Evolutionary conservation across 1,139 yeast species (phyloP).

Genomic region (Scheffersomyces stambukii): DNA sequence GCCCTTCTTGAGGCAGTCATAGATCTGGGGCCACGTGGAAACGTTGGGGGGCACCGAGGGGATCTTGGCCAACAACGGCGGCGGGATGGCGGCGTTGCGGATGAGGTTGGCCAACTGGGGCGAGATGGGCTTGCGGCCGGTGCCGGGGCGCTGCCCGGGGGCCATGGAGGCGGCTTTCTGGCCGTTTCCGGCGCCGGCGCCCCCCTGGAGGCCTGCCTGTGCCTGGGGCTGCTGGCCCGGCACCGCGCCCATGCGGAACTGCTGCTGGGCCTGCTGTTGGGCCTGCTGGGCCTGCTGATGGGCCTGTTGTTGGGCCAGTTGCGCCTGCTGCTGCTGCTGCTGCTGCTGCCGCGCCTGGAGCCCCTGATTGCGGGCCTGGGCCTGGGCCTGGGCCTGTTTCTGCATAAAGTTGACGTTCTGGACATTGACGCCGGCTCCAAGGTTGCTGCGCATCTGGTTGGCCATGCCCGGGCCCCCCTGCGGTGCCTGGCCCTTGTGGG

Average conservation of each 20-base stretch:
- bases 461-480: slow-evolving; percentile 4
- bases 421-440: slow-evolving; percentile 7
- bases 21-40: slow-evolving; percentile 79
- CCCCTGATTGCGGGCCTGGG: too few species aligned
- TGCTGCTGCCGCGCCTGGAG: too few species aligned
- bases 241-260: slow-evolving; percentile 19
- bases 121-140: slow-evolving; percentile 5
- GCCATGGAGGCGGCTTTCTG: slow-evolving; percentile 2
- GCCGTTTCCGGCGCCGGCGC: slow-evolving; percentile 7
- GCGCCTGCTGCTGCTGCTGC: slow-evolving; percentile 2
- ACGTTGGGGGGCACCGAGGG: slow-evolving; percentile 82
- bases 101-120: slow-evolving; percentile 27
- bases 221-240: slow-evolving; percentile 23
- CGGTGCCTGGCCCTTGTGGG: slow-evolving; percentile 7
- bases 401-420: slow-evolving; percentile 28
- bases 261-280: slow-evolving; percentile 28
- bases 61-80: slow-evolving; percentile 61
- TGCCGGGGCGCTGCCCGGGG: slow-evolving; percentile 1
- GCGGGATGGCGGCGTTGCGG: slow-evolving; percentile 66
- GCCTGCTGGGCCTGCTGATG: slow-evolving; percentile 44
- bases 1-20: slow-evolving; percentile 61
- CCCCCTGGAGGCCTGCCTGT: slow-evolving; percentile 5
- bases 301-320: too few species aligned
- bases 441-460: slow-evolving; percentile 5
- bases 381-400: slow-evolving; percentile 39